Evolutionary conservation across 345 rosid species (phyloP).

Genomic region (Pistacia integerrima): DNA sequence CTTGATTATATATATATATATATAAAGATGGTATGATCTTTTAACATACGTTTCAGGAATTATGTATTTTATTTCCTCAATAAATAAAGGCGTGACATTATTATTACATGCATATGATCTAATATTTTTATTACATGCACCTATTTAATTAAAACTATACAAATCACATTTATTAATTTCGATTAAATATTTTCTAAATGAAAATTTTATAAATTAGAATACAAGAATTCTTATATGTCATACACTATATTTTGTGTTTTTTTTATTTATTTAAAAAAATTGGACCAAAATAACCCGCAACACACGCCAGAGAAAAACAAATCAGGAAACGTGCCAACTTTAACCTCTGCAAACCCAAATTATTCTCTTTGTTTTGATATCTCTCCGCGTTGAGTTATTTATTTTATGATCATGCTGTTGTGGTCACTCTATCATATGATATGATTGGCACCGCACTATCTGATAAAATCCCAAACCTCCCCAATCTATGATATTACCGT

Average conservation of each 20-base stretch:
- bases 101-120: neutral
- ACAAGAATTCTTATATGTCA: no score
- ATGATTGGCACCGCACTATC: slow-evolving; percentile 18
- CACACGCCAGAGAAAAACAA: neutral
- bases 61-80: neutral
- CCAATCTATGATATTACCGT: neutral
- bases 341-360: neutral
- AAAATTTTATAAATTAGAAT: no score
- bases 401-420: neutral
- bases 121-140: no score
- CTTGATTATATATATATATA: no score
- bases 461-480: neutral
- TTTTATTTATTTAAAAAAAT: no score
- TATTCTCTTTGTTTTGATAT: no score
- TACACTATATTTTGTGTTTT: no score
- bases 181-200: no score
- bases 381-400: slow-evolving; percentile 24
- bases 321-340: slow-evolving; percentile 18
- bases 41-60: neutral
- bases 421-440: neutral
- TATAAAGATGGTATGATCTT: neutral
- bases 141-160: no score
- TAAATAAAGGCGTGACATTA: neutral
- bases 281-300: neutral
- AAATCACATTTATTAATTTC: no score